Conservation (phyloP, 1,139 yeast genomes). For the Arxiozyma bovina region DNA sequence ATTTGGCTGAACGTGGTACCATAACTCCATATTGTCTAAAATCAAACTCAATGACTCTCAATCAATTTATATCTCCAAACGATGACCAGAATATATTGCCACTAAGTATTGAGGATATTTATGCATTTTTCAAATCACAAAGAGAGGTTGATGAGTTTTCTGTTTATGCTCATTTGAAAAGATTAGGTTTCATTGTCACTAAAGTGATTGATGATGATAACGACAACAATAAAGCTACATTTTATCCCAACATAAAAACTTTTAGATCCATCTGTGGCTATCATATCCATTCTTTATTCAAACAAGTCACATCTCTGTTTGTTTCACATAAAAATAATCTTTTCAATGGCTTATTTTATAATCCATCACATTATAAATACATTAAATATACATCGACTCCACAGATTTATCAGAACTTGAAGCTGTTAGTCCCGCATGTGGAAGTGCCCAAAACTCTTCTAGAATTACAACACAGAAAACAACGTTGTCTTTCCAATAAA, state of each 20-base stretch:
- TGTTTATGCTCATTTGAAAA: slow-evolving; percentile 66
- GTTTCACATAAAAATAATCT: slow-evolving; percentile 4
- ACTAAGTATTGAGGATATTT: slow-evolving; percentile 58
- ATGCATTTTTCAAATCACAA: slow-evolving; percentile 41
- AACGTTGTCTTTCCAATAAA: not conserved
- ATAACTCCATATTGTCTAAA: slow-evolving; percentile 40
- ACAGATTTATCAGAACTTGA: slow-evolving; percentile 36
- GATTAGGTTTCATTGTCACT: slow-evolving; percentile 66
- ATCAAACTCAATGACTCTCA: not conserved
- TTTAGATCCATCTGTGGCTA: not conserved
- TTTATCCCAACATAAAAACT: slow-evolving; percentile 12
- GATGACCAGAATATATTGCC: slow-evolving; percentile 19
- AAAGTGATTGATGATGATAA: slow-evolving; percentile 7
- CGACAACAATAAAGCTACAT: slow-evolving; percentile 8
- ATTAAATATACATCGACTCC: slow-evolving; percentile 34
- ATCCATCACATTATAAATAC: slow-evolving; percentile 21
- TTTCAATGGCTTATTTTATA: slow-evolving; percentile 23
- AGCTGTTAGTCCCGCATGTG: slow-evolving; percentile 32
- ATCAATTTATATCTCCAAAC: not conserved
- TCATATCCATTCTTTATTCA: slow-evolving; percentile 11
- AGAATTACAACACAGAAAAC: slow-evolving; percentile 7
- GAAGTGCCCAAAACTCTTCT: slow-evolving; percentile 15
- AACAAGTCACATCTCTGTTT: slow-evolving; percentile 17
- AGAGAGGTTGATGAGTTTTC: slow-evolving; percentile 50
- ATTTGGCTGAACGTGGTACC: slow-evolving; percentile 77